phyloP scores from a whole-genome alignment of 2,329 filamentous ascomycete species.

The Alternaria sp. region DNA sequence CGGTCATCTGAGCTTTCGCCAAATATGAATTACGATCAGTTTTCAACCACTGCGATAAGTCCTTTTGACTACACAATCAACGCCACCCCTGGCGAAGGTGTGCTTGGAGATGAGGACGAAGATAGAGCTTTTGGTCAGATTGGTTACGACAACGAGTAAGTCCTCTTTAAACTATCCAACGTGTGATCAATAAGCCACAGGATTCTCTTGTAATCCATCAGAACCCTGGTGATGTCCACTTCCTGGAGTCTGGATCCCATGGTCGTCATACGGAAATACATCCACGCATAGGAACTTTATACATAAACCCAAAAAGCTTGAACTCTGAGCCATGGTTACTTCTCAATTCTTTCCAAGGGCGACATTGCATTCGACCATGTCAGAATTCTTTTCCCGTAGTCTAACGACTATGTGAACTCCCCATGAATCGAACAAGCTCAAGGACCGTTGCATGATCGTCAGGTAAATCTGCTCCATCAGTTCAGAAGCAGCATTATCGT shows the following conservation, averaged over 20 bases:
- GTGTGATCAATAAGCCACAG: slow-evolving; percentile 7
- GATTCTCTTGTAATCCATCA: neutral
- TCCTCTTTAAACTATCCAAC: slow-evolving; percentile 9
- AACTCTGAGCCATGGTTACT: neutral
- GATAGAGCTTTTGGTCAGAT: neutral
- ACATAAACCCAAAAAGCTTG: neutral
- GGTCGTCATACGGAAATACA: neutral
- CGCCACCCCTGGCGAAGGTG: neutral
- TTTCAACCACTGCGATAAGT: neutral
- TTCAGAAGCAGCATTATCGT: neutral
- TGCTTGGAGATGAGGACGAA: neutral
- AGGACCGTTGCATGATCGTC: neutral
- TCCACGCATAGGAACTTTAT: neutral
- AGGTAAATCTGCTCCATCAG: neutral
- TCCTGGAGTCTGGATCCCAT: neutral
- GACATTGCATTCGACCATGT: neutral
- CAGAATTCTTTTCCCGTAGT: neutral
- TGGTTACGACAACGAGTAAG: slow-evolving; percentile 14
- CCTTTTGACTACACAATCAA: slow-evolving; percentile 4
- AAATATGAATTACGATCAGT: neutral
- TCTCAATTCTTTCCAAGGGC: too few relatives aligned
- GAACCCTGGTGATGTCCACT: neutral
- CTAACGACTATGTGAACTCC: neutral
- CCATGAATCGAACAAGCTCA: neutral
- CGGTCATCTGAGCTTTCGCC: neutral